Base-by-base conservation (phyloP, 2,329 filamentous ascomycete genomes). In the Aspergillus floridensis region DNA sequence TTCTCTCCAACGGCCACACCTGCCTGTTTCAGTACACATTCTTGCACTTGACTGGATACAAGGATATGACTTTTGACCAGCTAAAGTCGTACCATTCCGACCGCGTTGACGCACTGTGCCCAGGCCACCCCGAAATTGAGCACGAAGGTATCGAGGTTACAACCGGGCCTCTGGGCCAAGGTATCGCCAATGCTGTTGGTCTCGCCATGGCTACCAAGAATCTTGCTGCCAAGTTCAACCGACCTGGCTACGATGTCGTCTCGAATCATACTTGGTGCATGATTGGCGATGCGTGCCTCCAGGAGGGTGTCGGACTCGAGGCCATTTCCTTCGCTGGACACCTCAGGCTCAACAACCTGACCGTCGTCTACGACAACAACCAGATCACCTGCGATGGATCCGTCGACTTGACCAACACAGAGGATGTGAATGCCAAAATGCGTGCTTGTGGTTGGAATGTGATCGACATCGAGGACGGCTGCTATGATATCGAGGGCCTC, bases 301-400 rank as follows among this genome's bases (percentile, higher is more conserved):
- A 84, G 63, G 84, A 86, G 68, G 84, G 84, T 29, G 83, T 86
- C 0, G 80, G 76, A 0, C 74, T 85, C 2, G 85, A 87, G 67
- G 81, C 84, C 0, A 80, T 87, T 51, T 80, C 80, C 4, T 77
- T 85, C 5, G 78, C 81, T 48, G 83, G 84, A 35, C 83, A 86
- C 62, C 75, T 79, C 69, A 78, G 76, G 62, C 74, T 87, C 10
- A 80, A 82, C 71, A 86, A 86, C 68, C 72, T 87, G 1, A 80
- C 79, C 3, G 71, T 86, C 26, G 81, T 86, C 50, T 86, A 86
- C 63, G 84, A 86, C 63, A 86, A 87, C 70, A 86, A 86, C 68
- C 81, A 84, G 65, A 75, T 86, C 51, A 86, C 83, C 5, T 86
- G 84, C 65, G 84, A 86, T 59, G 84, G 84, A 1, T 79, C 77